A percentile compares a stretch with the other conserved stretches of the same genome.
Conservation (phyloP, 2,329 filamentous ascomycete genomes). For the Trichoderma breve region DNA sequence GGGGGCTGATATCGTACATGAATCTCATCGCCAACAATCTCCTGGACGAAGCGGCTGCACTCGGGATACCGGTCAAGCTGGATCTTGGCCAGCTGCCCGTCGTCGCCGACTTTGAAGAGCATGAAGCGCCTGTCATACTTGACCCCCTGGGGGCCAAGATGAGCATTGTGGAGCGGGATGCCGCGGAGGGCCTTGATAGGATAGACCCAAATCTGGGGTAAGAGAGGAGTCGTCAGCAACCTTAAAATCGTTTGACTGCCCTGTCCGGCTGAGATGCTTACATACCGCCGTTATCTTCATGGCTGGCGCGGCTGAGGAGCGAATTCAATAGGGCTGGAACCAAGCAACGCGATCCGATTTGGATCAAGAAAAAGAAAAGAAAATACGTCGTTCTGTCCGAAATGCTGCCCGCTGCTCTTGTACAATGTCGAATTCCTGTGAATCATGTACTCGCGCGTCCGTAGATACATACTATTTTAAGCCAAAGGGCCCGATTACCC, state of each 20-base stretch:
- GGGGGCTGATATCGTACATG: constrained; percentile 45
- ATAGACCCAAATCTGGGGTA: constrained; percentile 60
- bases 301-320: background rate
- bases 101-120: constrained; percentile 54
- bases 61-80: constrained; percentile 57
- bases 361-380: background rate
- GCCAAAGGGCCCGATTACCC: background rate
- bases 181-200: constrained; percentile 72
- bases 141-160: constrained; percentile 61
- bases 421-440: background rate
- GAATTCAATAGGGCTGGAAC: background rate
- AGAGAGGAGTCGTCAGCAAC: background rate
- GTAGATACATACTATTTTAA: background rate
- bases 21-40: constrained; percentile 43
- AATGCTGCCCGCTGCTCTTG: background rate
- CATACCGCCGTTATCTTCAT: constrained; percentile 36
- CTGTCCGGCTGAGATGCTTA: constrained; percentile 4
- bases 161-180: constrained; percentile 51
- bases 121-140: constrained; percentile 68
- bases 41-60: constrained; percentile 63
- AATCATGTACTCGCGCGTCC: background rate
- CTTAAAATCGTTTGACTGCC: background rate
- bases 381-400: background rate
- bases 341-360: background rate
- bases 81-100: constrained; percentile 52